Base-by-base conservation (phyloP, 75 land plant species). In the Selaginella tamariscina region DNA sequence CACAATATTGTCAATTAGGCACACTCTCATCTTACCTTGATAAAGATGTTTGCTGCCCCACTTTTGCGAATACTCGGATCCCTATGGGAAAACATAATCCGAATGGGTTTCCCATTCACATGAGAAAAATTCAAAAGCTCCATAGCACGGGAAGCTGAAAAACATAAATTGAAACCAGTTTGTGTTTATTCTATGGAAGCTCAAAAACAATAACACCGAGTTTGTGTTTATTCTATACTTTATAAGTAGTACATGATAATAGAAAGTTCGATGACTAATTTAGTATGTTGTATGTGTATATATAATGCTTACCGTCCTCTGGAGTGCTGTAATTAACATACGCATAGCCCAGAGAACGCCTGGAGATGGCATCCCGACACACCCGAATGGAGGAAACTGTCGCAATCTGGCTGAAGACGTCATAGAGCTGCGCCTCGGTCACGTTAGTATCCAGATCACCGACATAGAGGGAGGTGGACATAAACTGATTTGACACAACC, bases 291-390 rank as follows among this genome's bases (percentile, higher is more conserved):
- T n/a, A n/a, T n/a, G n/a, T n/a, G n/a, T n/a, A n/a, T n/a, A n/a
- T n/a, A n/a, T n/a, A n/a, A n/a, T n/a, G n/a, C n/a, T n/a, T 75
- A 84, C 86, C 86, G 29, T 84, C 86, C 23, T 72, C 57, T 0
- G 56, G 56, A 2, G 39, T 31, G 24, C 70, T 64, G 76, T 71
- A 84, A 66, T 84, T 84, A 66, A 80, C 83, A 71, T 84, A 84
- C 9, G 83, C 86, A 27, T 80, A 80, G 27, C 83, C 77, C 31
- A 84, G 83, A 0, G 86, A 78, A 9, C 39, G 24, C 1, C 73
- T 68, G 9, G 83, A 68, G 44, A 62, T n/a, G 49, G 63, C 8
- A 60, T 84, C 81, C 1, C 78, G 68, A 69, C 86, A 84, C 32
- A 84, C 70, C 15, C 77, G 54, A 21, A 81, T 82, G 28, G 83